Conservation (phyloP, 2,329 filamentous ascomycete species). For the Neopestalotiopsis sp. region DNA sequence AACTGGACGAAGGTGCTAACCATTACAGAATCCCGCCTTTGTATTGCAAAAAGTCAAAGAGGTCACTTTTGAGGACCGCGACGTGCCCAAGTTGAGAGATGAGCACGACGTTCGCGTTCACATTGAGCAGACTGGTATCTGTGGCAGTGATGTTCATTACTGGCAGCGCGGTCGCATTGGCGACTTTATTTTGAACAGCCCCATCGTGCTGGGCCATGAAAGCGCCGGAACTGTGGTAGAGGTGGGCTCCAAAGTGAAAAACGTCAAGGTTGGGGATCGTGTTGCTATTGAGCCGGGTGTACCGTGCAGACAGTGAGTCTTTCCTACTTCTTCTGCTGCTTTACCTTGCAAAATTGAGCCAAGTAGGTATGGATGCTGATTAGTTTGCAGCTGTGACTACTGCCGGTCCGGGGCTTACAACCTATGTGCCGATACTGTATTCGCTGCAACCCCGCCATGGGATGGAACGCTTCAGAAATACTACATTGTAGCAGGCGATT, state of each 20-base stretch:
- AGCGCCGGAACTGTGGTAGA: conserved; percentile 47
- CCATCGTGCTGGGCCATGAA: conserved; percentile 55
- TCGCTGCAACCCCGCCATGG: conserved; percentile 55
- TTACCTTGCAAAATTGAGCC: not conserved
- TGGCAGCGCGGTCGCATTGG: conserved; percentile 54
- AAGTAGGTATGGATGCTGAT: not conserved
- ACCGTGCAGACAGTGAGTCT: conserved; percentile 41
- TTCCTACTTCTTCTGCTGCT: not conserved
- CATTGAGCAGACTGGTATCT: conserved; percentile 53
- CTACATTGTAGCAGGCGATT: conserved; percentile 52
- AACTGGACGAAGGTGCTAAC: not conserved
- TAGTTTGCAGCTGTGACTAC: conserved; percentile 40
- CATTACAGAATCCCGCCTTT: conserved; percentile 49
- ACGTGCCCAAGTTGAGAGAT: conserved; percentile 44
- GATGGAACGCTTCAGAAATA: conserved; percentile 56
- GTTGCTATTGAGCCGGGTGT: conserved; percentile 56
- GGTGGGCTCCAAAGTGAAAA: conserved; percentile 45
- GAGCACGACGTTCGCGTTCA: conserved; percentile 49
- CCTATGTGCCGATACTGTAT: conserved; percentile 48
- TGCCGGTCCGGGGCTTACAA: conserved; percentile 49
- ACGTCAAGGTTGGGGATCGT: conserved; percentile 48
- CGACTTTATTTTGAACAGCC: conserved; percentile 48
- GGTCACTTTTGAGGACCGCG: conserved; percentile 49
- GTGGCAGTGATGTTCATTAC: conserved; percentile 52
- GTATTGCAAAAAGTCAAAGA: conserved; percentile 51